A percentile compares a stretch with the other conserved stretches of the same genome.
phyloP scores from a whole-genome alignment of 2,329 filamentous ascomycete species.

The Penicillium sp. region DNA sequence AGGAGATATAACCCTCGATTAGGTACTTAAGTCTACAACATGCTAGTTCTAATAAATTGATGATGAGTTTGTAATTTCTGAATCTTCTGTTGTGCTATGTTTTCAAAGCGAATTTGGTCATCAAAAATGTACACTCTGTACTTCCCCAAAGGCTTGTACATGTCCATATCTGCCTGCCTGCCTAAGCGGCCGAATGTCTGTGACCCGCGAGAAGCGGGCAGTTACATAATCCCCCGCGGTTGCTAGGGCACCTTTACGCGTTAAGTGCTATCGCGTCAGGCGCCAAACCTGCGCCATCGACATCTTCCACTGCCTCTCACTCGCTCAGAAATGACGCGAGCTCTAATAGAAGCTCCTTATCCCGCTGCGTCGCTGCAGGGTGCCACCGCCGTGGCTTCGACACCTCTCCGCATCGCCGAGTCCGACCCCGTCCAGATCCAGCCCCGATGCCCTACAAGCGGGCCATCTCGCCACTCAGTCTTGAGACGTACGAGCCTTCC shows the following conservation, averaged over 20 bases:
- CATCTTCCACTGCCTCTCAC: not conserved
- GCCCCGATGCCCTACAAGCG: conserved; percentile 40
- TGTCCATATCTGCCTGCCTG: not conserved
- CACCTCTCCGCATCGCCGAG: not conserved
- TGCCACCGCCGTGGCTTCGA: conserved; percentile 25
- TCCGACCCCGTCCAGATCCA: conserved; percentile 9
- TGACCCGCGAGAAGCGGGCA: not conserved
- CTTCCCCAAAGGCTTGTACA: not conserved
- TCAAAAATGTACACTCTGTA: too few species aligned
- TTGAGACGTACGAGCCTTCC: conserved; percentile 40
- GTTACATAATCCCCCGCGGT: conserved; percentile 21
- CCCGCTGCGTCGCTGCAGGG: conserved; percentile 28
- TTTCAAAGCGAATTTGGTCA: too few species aligned
- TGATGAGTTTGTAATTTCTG: too few species aligned
- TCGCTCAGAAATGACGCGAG: conserved; percentile 21
- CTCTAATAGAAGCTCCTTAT: not conserved
- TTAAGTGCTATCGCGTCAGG: conserved; percentile 26
- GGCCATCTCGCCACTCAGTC: conserved; percentile 38
- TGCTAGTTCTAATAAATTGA: too few species aligned
- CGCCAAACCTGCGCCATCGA: conserved; percentile 11
- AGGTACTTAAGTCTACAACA: too few species aligned
- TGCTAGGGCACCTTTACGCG: conserved; percentile 25
- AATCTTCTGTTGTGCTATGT: too few species aligned
- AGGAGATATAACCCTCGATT: not conserved
- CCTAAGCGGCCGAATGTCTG: not conserved